phyloP scores from a whole-genome alignment of 1,284 basidiomycete species.

The Anthracocystis walkeri region DNA sequence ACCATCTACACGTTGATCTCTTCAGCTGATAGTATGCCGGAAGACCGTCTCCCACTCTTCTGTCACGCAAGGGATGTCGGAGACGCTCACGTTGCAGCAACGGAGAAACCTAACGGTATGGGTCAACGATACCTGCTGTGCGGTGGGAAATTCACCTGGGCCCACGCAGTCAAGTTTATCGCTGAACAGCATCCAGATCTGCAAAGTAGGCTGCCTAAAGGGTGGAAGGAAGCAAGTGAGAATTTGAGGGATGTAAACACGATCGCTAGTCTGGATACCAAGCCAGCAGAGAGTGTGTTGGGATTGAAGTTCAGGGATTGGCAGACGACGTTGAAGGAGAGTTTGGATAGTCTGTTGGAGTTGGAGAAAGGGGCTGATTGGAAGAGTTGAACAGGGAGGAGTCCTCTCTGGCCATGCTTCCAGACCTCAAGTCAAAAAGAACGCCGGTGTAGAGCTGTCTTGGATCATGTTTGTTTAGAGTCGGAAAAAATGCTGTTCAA shows the following conservation, averaged over 20 bases:
- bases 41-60: conserved; percentile 69
- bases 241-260: conserved; percentile 23
- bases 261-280: conserved; percentile 51
- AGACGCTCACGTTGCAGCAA: conserved; percentile 62
- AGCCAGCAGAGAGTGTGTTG: conserved; percentile 43
- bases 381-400: conserved; percentile 23
- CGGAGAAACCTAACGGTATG: conserved; percentile 49
- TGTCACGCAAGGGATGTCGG: conserved; percentile 62
- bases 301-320: conserved; percentile 54
- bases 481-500: no score
- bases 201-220: conserved; percentile 53
- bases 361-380: conserved; percentile 52
- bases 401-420: no score
- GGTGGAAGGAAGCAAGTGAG: conserved; percentile 50
- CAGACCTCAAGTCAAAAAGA: no score
- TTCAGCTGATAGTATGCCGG: conserved; percentile 52
- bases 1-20: conserved; percentile 63
- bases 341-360: conserved; percentile 51
- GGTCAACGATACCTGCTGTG: conserved; percentile 55
- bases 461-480: no score
- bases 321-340: conserved; percentile 59
- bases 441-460: no score
- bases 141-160: conserved; percentile 60
- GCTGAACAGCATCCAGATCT: conserved; percentile 48
- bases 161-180: conserved; percentile 53